Evolutionary conservation across 2,329 filamentous ascomycete species (phyloP), one percentile per base, ranked within the genome.

Genomic region (Colletotrichum sp.): DNA sequence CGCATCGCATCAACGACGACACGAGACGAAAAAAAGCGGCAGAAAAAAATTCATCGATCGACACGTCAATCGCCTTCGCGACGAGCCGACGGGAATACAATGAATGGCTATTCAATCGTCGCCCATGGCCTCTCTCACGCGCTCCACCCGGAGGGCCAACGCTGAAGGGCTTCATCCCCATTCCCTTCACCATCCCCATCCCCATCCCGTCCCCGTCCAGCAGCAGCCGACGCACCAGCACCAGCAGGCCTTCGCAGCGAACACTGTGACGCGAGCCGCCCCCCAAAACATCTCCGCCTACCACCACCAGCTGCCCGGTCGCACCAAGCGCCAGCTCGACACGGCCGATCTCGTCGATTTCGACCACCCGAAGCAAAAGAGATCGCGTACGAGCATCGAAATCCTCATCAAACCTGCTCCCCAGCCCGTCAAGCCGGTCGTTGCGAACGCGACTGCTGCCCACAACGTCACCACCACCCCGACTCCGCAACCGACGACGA

Each of bases 101-200:
- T 83, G 82, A 80, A 68, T 80, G 79, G 77, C 80, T 77, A 73
- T 74, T 69, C 78, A 76, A 78, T 76, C 74, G 73, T 74, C 74
- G 81, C 82, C 85, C 84, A 90, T 90, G 88, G 88, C 88, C 81
- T 89, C 88, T 80, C 82, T 86, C 83, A 88, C 88, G 81, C 88
- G 88, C 84, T 88, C 88, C 81, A 85, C 84, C 80, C 83, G 86
- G 83, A 87, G 87, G 85, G 84, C 68, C 27, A 69, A 75, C 52
- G 71, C 85, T 86, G 88, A 89, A 81, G 86, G 84, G 69, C 73
- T 67, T 75, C 82, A 84, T 77, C 82, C 84, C 79, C 81, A 82
- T 78, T 78, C 79, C 39, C 63, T 36, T 79, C 81, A 79, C 32
- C 72, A 71, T 66, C 32, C 67, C 67, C 72, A 71, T 66, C 32